Base-by-base conservation (phyloP, 2,329 filamentous ascomycete species). In the Phymatotrichopsis omnivora region DNA sequence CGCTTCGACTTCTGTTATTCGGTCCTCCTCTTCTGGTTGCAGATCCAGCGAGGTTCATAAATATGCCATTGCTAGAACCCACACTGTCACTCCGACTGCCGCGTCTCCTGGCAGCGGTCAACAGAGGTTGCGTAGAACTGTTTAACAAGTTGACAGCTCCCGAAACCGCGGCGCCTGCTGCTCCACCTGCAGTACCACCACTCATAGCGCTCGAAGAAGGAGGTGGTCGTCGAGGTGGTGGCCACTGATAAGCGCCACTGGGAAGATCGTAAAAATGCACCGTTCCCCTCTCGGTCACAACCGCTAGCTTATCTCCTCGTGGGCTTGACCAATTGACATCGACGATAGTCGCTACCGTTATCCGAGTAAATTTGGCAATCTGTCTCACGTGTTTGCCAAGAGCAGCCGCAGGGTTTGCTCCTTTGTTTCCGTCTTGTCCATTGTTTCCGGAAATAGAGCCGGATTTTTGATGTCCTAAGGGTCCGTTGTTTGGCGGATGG, bases 201-300 rank as follows among this genome's bases (percentile, higher is more conserved):
- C 62, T 63, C 7, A 57, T 56, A 27, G 55, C 54, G 34, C 78
- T 73, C 3, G 73, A 62, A 5, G 67, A 60, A 8, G 63, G 55
- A 33, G 63, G 60, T 16, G 60, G 60, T 25, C 68, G 65, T 34
- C 68, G 67, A 31, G 77, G 79, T 19, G 86, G 84, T 30, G 87
- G 87, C 87, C 87, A 94, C 55, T 82, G 78, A 57, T 87, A 89
- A 4, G 85, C 84, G 52, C 77, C 82, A 34, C 76, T 72, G 7
- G 86, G 85, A 63, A 96, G 75, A 55, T 94, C 84, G 54, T 94
- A 80, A 32, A 96, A 75, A 64, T 98, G 91, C 8, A 95, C 79
- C 7, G 91, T 98, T n/a, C 89, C 86, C 56, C 87, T 83, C 59
- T 93, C 85, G 1, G 91, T 96, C 20, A 95, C 78, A 66, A 98